Base-by-base conservation (phyloP, 441 rosid species). In the Pelargonium australe region DNA sequence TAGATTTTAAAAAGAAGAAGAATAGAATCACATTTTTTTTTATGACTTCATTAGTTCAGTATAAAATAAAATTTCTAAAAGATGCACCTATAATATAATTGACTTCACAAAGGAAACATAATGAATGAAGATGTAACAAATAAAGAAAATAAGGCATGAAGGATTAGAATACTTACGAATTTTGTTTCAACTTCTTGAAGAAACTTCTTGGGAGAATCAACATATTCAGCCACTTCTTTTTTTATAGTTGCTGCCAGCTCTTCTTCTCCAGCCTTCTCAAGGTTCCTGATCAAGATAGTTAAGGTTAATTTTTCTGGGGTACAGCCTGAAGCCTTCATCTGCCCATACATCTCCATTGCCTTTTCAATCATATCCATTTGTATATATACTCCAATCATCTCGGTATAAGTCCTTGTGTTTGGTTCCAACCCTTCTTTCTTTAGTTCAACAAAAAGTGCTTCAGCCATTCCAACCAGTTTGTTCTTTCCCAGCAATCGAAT, bases 301-400 rank as follows among this genome's bases (percentile, higher is more conserved):
- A 83, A 76, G 51, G 91, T 87, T 45, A 85, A 79, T 34, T 80
- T 78, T 66, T 85, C 79, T 0, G 89, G 89, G 7, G 60, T 34
- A 73, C 86, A 80, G 6, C 86, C 86, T 17, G 84, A 77, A 16
- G 68, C 77, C 73, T 87, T 87, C 78, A 85, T 76, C 20, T 44
- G 70, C 58, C 67, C 77, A 25, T 87, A 85, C 5, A 72, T 83
- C 72, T 80, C 78, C 84, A 87, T 78, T 37, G 91, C 91, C 81
- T 82, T 82, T 23, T 81, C 86, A 34, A 75, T 75, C 89, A 81
- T 70, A 41, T 70, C 84, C 64, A 71, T 82, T 16, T 71, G 70
- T 3, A 85, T 64, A 75, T 87, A 87, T 40, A 83, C 81, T 64
- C 87, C 89, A 67, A 85, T 81, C 89, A 87, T 81, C 80, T 87